phyloP scores from a whole-genome alignment of 257 asterid genomes.

The Solanum verrucosum region DNA sequence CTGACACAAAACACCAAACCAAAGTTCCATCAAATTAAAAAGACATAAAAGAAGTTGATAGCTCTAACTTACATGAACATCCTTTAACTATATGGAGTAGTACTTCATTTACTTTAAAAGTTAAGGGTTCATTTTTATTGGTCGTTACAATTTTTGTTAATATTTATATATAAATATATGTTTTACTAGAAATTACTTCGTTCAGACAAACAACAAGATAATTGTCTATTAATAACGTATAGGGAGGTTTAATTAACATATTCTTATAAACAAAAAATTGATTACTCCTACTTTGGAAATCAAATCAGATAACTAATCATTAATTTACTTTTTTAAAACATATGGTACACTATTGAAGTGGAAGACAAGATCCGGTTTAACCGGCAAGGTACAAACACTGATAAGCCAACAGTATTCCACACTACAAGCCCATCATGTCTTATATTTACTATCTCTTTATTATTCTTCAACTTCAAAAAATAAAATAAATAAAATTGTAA shows the following conservation, averaged over 20 bases:
- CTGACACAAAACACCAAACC: neutral
- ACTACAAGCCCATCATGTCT: neutral
- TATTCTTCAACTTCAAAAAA: neutral
- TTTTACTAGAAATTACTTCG: neutral
- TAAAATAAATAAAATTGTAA: neutral
- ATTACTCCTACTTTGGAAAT: neutral
- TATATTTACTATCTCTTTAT: neutral
- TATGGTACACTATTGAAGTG: neutral
- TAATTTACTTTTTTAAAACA: neutral
- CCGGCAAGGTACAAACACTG: constrained; percentile 11
- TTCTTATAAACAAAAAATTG: no score
- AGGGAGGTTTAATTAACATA: neutral
- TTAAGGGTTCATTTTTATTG: no score
- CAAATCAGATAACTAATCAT: neutral
- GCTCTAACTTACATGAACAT: neutral
- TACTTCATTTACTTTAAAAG: no score
- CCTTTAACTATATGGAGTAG: neutral
- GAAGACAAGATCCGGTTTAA: constrained; percentile 29
- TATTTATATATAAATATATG: no score
- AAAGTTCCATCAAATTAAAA: neutral
- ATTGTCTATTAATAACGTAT: neutral
- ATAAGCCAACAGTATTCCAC: neutral
- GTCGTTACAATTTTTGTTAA: no score
- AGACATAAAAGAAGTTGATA: neutral
- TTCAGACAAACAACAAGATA: fast-evolving